Evolutionary conservation across 306 rosid species (phyloP).

Genomic region (Rosa persica): DNA sequence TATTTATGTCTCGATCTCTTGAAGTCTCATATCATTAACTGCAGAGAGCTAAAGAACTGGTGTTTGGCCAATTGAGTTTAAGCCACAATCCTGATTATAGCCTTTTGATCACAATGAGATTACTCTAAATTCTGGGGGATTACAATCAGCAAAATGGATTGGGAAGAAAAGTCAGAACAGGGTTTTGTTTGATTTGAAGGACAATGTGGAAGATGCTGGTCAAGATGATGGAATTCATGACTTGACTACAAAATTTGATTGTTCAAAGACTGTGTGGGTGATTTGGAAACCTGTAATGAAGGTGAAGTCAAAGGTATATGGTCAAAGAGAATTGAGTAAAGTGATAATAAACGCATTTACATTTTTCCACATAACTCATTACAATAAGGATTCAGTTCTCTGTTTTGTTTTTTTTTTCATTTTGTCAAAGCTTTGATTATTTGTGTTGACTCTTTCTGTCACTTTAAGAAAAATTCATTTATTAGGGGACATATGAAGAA

Average conservation of each 20-base stretch:
- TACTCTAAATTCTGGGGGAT: constrained; percentile 35
- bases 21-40: constrained; percentile 17
- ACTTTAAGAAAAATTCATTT: too few species aligned
- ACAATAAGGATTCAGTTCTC: too few species aligned
- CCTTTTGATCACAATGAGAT: constrained; percentile 44
- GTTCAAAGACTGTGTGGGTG: constrained; percentile 18
- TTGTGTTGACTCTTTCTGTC: too few species aligned
- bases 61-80: constrained; percentile 43
- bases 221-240: constrained; percentile 27
- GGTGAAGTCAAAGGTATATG: constrained; percentile 12
- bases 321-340: too few species aligned
- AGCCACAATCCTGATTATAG: constrained; percentile 40
- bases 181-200: constrained; percentile 2
- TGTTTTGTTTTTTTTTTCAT: too few species aligned
- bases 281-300: constrained; percentile 27
- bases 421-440: too few species aligned
- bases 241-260: constrained; percentile 26
- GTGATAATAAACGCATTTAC: too few species aligned
- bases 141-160: constrained; percentile 37
- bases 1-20: too few species aligned
- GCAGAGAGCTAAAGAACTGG: constrained; percentile 73
- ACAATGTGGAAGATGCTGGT: constrained; percentile 31
- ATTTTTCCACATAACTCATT: too few species aligned
- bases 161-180: constrained; percentile 39
- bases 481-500: too few species aligned